Conservation (phyloP, 1,284 basidiomycete species). For the Austroboletus novae-zelandiae region DNA sequence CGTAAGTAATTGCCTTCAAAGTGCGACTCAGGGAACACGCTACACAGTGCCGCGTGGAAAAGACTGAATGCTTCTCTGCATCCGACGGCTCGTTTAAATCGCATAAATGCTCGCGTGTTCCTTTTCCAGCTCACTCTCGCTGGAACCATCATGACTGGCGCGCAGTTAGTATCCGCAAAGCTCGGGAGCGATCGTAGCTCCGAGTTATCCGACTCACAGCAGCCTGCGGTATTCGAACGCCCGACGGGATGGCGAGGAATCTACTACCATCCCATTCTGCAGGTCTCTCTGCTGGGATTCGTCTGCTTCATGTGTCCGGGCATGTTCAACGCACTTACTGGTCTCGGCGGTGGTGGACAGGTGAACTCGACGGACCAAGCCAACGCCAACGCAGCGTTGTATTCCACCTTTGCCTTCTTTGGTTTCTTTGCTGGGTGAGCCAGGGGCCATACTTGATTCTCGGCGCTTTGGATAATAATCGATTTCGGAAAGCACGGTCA, state of each 20-base stretch:
- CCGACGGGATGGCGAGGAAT: constrained; percentile 31
- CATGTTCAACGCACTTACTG: constrained; percentile 37
- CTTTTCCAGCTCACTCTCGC: background rate
- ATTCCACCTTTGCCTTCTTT: constrained; percentile 63
- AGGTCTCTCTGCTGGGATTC: constrained; percentile 40
- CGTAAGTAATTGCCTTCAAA: background rate
- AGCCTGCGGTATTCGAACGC: constrained; percentile 25
- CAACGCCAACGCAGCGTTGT: constrained; percentile 65
- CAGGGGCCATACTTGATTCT: background rate
- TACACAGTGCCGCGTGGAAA: background rate
- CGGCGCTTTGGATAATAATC: background rate
- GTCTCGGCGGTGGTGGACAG: constrained; percentile 71
- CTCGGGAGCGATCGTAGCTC: constrained; percentile 3
- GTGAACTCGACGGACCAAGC: constrained; percentile 56
- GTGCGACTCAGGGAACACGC: background rate
- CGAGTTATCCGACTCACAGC: constrained; percentile 16
- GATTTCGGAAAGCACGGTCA: constrained; percentile 54
- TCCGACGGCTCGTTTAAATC: background rate
- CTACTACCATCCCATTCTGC: constrained; percentile 38
- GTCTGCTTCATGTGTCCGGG: constrained; percentile 42
- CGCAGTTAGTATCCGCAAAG: constrained; percentile 14
- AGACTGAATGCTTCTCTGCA: background rate
- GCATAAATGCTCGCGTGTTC: constrained; percentile 6
- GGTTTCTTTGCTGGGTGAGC: constrained; percentile 42
- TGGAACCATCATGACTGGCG: constrained; percentile 17